Evolutionary conservation across 75 land plant species (phyloP), one percentile per base, ranked within the genome.

Genomic region (Pinus taeda): DNA sequence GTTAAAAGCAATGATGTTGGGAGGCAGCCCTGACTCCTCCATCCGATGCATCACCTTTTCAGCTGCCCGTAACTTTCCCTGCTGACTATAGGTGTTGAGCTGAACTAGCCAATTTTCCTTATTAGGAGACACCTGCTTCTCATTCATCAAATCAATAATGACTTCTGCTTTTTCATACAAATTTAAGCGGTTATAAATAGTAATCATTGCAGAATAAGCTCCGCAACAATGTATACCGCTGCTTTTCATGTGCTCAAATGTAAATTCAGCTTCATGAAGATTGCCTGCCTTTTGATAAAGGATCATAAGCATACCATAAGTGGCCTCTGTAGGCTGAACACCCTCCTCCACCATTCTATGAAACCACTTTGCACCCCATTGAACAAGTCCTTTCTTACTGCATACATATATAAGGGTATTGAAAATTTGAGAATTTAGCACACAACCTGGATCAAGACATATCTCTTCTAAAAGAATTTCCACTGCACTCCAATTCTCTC

Each of bases 281-380:
- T 78, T 81, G n/a, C 83, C 71, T 33, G 73, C 72, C 78, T 88
- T 93, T 60, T 87, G 88, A 58, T 89, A 95, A 37, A 93, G 87
- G 8, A 76, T 76, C 96, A 95, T 90, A n/a, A 95, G 80, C 90
- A 93, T 89, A 49, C 87, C 90, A 80, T 87, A 87, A 24, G 95
- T 93, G 4, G 88, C 88, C 64, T 83, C 73, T 65, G 85, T 82
- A 29, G 98, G 98, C 57, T 74, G 78, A 49, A 93, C 78, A 1
- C 79, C 83, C 18, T 55, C 73, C 13, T 84, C 74, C 77, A 89
- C 49, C 98, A 95, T 95, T 59, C 42, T 36, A 9, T 60, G 79
- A 62, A 93, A 91, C 89, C 87, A 93, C 57, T 89, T 93, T 53
- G 86, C 45, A 20, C 87, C 92, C 76, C 75, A 62, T 15, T 84